Conservation (phyloP, 2,329 filamentous ascomycete species). For the Cladophialophora yegresii region DNA sequence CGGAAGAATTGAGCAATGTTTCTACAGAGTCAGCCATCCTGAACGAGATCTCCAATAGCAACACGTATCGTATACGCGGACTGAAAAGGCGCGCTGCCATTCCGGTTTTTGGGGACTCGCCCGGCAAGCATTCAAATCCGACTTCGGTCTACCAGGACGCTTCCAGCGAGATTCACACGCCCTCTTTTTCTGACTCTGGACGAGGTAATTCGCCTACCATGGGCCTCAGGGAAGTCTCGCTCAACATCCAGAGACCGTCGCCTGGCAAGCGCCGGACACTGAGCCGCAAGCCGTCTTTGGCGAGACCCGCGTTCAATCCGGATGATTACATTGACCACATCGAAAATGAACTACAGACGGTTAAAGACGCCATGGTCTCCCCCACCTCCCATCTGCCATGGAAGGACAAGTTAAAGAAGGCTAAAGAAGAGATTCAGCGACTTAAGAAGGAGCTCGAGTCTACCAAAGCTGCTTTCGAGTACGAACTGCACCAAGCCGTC, state of each 20-base stretch:
- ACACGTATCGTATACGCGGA: conserved; percentile 18
- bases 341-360: conserved; percentile 49
- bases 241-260: conserved; percentile 35
- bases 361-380: conserved; percentile 47
- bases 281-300: conserved; percentile 27
- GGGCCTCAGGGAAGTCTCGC: conserved; percentile 38
- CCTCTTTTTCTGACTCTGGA: conserved; percentile 25
- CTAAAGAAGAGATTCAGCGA: conserved; percentile 40
- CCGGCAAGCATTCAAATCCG: conserved; percentile 17
- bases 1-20: conserved; percentile 14
- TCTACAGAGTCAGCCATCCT: conserved; percentile 26
- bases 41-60: conserved; percentile 34
- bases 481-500: conserved; percentile 41
- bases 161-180: conserved; percentile 27
- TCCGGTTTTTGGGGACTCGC: conserved; percentile 33
- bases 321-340: conserved; percentile 54
- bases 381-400: conserved; percentile 38
- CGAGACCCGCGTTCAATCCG: conserved; percentile 44
- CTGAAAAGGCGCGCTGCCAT: conserved; percentile 28
- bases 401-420: conserved; percentile 38
- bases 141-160: conserved; percentile 31
- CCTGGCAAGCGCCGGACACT: conserved; percentile 28
- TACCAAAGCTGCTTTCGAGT: conserved; percentile 42
- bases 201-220: conserved; percentile 26
- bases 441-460: conserved; percentile 41